Conservation (phyloP, 2,329 filamentous ascomycete genomes). For the Seiridium cupressi region DNA sequence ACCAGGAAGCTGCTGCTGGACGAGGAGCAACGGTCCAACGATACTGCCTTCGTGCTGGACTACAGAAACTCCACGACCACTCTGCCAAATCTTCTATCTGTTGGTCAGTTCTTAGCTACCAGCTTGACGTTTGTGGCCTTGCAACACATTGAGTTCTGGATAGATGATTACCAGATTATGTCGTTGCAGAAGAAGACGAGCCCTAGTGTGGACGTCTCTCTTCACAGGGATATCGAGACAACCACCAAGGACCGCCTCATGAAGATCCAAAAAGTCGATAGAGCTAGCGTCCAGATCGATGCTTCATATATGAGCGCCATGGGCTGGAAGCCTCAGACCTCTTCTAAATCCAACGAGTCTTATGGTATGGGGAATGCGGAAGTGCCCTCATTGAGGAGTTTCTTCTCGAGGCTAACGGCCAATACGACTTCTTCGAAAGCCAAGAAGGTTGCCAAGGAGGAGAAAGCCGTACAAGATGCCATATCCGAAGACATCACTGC, state of each 20-base stretch:
- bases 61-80: conserved; percentile 88
- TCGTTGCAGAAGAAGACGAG: conserved; percentile 82
- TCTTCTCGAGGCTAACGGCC: conserved; percentile 76
- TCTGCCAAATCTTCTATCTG: conserved; percentile 78
- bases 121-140: conserved; percentile 94
- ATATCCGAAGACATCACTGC: conserved; percentile 71
- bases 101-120: conserved; percentile 90
- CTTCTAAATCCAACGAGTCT: conserved; percentile 43
- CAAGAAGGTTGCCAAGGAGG: conserved; percentile 59
- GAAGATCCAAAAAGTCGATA: conserved; percentile 77
- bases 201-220: conserved; percentile 66
- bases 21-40: conserved; percentile 59
- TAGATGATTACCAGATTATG: conserved; percentile 83
- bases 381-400: conserved; percentile 67
- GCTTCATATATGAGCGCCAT: conserved; percentile 85
- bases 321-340: conserved; percentile 68
- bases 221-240: conserved; percentile 78
- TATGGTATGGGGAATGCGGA: conserved; percentile 49
- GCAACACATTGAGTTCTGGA: conserved; percentile 81
- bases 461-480: conserved; percentile 59
- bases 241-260: conserved; percentile 85
- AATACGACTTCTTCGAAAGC: conserved; percentile 42
- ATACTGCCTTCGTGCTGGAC: conserved; percentile 93
- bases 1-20: conserved; percentile 81
- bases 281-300: conserved; percentile 88